phyloP scores from a whole-genome alignment of 768 basidiomycete species.

The Mycena latifolia region DNA sequence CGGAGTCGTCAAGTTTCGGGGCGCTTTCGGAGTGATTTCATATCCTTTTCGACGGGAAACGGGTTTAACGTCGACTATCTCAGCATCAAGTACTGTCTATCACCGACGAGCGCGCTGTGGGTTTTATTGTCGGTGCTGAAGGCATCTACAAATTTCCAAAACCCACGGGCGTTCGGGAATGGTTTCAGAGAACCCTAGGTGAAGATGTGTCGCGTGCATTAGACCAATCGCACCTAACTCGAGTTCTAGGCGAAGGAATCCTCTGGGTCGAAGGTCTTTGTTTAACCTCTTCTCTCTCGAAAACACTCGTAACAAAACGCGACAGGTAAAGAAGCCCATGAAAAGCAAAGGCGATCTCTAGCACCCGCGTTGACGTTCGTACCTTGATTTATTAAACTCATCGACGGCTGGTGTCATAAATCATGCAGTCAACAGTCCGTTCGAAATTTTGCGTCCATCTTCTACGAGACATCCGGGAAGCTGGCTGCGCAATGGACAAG shows the following conservation, averaged over 20 bases:
- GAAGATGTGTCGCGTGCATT: background rate
- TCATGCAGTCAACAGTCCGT: constrained; percentile 62
- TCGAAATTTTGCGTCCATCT: constrained; percentile 61
- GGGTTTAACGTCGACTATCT: constrained; percentile 24
- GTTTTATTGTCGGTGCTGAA: constrained; percentile 63
- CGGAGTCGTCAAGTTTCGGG: constrained; percentile 65
- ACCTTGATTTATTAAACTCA: constrained; percentile 5
- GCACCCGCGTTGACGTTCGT: constrained; percentile 70
- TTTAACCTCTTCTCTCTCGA: background rate
- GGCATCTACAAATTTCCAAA: constrained; percentile 72
- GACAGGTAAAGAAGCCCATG: constrained; percentile 67
- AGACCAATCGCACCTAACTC: background rate
- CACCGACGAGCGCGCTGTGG: constrained; percentile 65
- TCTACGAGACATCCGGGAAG: constrained; percentile 68
- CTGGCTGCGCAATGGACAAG: constrained; percentile 64
- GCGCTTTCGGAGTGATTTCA: constrained; percentile 64
- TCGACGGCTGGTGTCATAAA: background rate
- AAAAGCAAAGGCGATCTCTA: constrained; percentile 63
- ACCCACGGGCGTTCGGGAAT: constrained; percentile 70
- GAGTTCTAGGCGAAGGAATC: constrained; percentile 60
- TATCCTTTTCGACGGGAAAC: background rate
- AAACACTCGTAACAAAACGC: background rate
- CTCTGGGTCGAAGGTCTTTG: constrained; percentile 71
- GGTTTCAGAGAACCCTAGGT: constrained; percentile 70
- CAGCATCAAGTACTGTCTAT: constrained; percentile 72